Evolutionary conservation across 2,329 filamentous ascomycete genomes (phyloP), one percentile per base, ranked within the genome.

Genomic region (Sarocladium brachiariae): DNA sequence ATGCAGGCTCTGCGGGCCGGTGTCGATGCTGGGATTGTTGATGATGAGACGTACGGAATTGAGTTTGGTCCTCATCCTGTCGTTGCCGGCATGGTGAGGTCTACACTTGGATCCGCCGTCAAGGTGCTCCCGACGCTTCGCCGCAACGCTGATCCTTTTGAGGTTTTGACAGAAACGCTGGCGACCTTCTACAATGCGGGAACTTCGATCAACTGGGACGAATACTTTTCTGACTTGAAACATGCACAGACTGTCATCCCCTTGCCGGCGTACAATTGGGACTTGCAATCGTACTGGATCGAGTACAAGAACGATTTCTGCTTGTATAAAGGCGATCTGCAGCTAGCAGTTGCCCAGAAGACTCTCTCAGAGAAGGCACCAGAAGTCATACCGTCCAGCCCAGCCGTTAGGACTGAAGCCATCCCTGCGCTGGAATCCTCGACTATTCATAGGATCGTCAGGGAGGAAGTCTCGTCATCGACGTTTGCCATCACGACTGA

Each of bases 61-160:
- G 84, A 89, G 58, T 68, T 87, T 53, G 84, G 84, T 1, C 82
- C 83, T 9, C 79, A 86, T 56, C 80, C 82, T 0, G 75, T 86
- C 13, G 83, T 78, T 66, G 69, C 70, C 23, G 71, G 71, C 37
- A 81, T 87, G 67, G 73, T 85, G 39, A 84, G 83, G 68, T 74
- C 76, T 4, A 72, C 84, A 46, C 74, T 75, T 33, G 63, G 67
- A 2, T 66, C 71, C 8, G 75, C 74, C 11, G 68, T 73, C 27
- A 30, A 13, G 34, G 74, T 77, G 8, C 70, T 77, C 3, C 74
- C 81, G 9, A 80, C 81, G 2, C 70, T 87, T 2, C 78, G 78
- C 25, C 76, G 81, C 46, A 76, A 74, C 33, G 80, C 86, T 58
- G 69, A 80, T 54, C 72, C 77, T 10, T 87, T 81, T 75, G 27